Base-by-base conservation (phyloP, 345 rosid genomes). In the Chamaenerion angustifolium region DNA sequence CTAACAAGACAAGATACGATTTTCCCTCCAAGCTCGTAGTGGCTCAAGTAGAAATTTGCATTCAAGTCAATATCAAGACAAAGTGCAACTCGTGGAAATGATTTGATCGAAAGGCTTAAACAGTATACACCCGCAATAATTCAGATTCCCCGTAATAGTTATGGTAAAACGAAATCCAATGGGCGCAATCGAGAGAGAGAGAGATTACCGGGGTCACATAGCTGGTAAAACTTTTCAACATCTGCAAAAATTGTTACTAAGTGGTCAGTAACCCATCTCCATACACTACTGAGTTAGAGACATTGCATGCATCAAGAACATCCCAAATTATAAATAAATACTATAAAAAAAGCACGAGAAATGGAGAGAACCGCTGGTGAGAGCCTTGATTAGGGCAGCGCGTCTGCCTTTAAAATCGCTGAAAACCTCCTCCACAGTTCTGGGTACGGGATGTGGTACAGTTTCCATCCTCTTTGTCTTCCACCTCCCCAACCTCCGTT, bases 131-230 rank as follows among this genome's bases (percentile, higher is more conserved):
- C 3, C 37, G 8, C 7, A 31, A 5, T 3, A 31, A 31, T 31
- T 31, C 0, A 31, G 37, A 31, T 7, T 5, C 25, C 37, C 10
- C 5, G 37, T 31, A 31, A 31, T 31, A 31, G 10, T 31, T 1
- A 31, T 5, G 37, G 37, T 31, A 31, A 31, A 7, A 31, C 37
- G 10, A 12, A 42, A 13, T 52, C 35, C 45, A 41, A 16, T 14
- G 6, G 31, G 35, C 14, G 13, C 11, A 51, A 47, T 7, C 37
- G 40, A 12, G 51, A 59, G 42, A 54, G 21, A 16, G 16, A 14
- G 37, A 65, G 80, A 87, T 58, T 68, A 86, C 98, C 98, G 27
- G 98, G 98, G 71, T 90, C 96, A 50, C 98, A 90, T 63, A 74
- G 82, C 64, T 86, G 88, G 77, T 71, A 90, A 48, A 90, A 86